phyloP scores from a whole-genome alignment of 2,329 filamentous ascomycete species.

The Aureobasidium sp. region DNA sequence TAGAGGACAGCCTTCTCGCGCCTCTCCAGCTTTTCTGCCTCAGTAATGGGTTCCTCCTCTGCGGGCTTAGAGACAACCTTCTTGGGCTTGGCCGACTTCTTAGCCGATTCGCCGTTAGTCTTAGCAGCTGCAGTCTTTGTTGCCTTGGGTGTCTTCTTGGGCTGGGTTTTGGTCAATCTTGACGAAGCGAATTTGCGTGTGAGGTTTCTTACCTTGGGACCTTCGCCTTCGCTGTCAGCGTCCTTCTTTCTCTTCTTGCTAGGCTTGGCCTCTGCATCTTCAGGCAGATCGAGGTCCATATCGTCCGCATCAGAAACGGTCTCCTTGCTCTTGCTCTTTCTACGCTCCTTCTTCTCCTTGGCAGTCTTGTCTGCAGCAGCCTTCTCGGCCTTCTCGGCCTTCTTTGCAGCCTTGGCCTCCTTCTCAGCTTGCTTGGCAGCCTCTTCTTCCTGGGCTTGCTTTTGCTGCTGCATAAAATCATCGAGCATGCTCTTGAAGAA shows the following conservation, averaged over 20 bases:
- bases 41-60: slow-evolving; percentile 50
- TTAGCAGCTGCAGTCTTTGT: slow-evolving; percentile 41
- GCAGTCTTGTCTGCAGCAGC: slow-evolving; percentile 28
- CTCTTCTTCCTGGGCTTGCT: slow-evolving; percentile 41
- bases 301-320: slow-evolving; percentile 24
- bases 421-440: slow-evolving; percentile 36
- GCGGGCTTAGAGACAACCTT: slow-evolving; percentile 48
- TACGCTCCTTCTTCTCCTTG: slow-evolving; percentile 47
- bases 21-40: slow-evolving; percentile 49
- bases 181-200: no score
- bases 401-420: slow-evolving; percentile 33
- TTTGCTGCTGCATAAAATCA: slow-evolving; percentile 50
- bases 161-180: slow-evolving; percentile 25
- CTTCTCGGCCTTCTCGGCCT: slow-evolving; percentile 38
- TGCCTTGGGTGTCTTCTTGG: slow-evolving; percentile 45
- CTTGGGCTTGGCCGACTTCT: slow-evolving; percentile 28
- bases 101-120: slow-evolving; percentile 31
- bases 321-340: slow-evolving; percentile 31
- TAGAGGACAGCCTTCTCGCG: slow-evolving; percentile 72
- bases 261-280: slow-evolving; percentile 54
- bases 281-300: slow-evolving; percentile 46
- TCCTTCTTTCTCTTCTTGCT: slow-evolving; percentile 78
- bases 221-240: slow-evolving; percentile 59
- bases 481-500: slow-evolving; percentile 76
- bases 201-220: slow-evolving; percentile 50